A percentile compares a stretch with the other conserved stretches of the same genome.
Evolutionary conservation across 1,139 yeast genomes (phyloP).

Genomic region (Diutina sp.): DNA sequence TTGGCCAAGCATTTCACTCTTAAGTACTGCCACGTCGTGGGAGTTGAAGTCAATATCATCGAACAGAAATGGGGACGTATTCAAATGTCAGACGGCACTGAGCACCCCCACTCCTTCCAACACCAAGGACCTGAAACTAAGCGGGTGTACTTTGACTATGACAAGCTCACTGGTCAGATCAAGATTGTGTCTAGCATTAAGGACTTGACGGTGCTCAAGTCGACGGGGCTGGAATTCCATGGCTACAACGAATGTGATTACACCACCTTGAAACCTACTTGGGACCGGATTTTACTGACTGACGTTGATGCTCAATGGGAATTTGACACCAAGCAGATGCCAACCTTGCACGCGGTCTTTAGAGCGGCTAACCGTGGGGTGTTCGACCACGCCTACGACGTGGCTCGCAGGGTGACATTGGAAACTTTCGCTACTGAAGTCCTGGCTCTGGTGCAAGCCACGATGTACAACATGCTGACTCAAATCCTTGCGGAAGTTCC

Average conservation of each 20-base stretch:
- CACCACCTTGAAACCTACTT: conserved; percentile 74
- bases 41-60: conserved; percentile 50
- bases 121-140: conserved; percentile 79
- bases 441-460: conserved; percentile 88
- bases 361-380: conserved; percentile 47
- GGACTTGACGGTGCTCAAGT: conserved; percentile 78
- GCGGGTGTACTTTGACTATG: conserved; percentile 42
- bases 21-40: conserved; percentile 67
- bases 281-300: conserved; percentile 77
- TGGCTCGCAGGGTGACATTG: conserved; percentile 58
- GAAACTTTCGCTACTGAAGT: conserved; percentile 73
- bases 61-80: conserved; percentile 53
- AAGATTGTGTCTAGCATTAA: conserved; percentile 54
- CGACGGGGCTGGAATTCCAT: conserved; percentile 87
- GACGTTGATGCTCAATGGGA: conserved; percentile 72
- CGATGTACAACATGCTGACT: conserved; percentile 85
- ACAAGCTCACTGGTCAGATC: conserved; percentile 34
- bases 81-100: conserved; percentile 34
- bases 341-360: conserved; percentile 36
- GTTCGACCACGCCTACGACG: conserved; percentile 47
- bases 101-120: conserved; percentile 72
- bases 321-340: conserved; percentile 33
- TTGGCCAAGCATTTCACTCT: conserved; percentile 68
- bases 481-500: conserved; percentile 51
- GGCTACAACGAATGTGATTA: conserved; percentile 79